A percentile compares a stretch with the other conserved stretches of the same genome.
Conservation (phyloP, 768 basidiomycete genomes). For the Russula sp. region DNA sequence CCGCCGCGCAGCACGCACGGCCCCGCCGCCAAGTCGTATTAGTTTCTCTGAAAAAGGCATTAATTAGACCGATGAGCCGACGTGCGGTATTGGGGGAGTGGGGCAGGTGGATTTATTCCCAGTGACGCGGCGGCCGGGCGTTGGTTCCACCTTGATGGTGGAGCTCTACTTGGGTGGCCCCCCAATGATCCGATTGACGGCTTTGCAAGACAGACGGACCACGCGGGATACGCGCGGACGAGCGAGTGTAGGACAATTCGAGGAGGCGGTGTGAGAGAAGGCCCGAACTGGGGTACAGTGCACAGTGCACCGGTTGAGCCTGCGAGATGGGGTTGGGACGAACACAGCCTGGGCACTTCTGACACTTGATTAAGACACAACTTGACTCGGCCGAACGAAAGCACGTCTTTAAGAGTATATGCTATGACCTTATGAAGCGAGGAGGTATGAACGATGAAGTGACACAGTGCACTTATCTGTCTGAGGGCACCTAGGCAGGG, state of each 20-base stretch:
- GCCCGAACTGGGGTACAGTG: too few species aligned
- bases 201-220: not conserved
- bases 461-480: not conserved
- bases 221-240: not conserved
- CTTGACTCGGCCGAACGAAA: not conserved
- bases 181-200: not conserved
- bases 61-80: not conserved
- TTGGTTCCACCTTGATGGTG: not conserved
- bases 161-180: not conserved
- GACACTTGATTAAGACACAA: not conserved
- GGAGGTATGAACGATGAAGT: not conserved
- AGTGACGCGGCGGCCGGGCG: not conserved
- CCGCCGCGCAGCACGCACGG: not conserved
- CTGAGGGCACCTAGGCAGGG: not conserved
- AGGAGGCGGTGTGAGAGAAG: not conserved
- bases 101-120: not conserved
- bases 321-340: not conserved
- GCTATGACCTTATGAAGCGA: not conserved
- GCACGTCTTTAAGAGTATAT: not conserved
- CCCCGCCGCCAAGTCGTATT: not conserved
- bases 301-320: too few species aligned
- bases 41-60: not conserved
- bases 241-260: not conserved
- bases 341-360: not conserved
- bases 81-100: not conserved